These are phyloP conservation scores for Vitis labrusca DNA, from an alignment of 164 flowering plant genomes.

Conservation along the genomic window DNA sequence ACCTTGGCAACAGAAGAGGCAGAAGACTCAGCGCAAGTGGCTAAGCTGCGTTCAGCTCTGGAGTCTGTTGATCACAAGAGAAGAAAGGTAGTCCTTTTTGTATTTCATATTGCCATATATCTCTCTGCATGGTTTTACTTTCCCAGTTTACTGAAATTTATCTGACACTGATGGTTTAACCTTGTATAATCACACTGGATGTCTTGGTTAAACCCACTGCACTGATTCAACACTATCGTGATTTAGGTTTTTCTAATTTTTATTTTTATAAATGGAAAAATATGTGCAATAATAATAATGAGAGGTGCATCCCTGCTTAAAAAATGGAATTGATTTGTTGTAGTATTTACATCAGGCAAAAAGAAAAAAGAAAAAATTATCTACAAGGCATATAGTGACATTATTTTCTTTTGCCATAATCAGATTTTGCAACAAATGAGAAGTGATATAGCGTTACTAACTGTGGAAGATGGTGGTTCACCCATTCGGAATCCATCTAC, in stretches of 20 bases:
- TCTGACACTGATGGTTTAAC: no score
- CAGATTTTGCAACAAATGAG: conserved; percentile 95
- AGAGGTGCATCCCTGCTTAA: no score
- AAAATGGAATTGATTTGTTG: no score
- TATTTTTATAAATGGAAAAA: no score
- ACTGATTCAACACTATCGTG: no score
- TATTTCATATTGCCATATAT: no score
- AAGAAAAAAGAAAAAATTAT: no score
- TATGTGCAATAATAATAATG: no score
- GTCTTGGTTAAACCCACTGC: no score
- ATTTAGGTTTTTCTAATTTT: no score
- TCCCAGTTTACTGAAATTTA: neutral
- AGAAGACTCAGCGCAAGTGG: conserved; percentile 80
- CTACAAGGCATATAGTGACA: conserved; percentile 2
- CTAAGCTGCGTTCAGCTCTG: conserved; percentile 94
- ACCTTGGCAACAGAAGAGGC: conserved; percentile 93
- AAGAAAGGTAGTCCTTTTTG: conserved; percentile 63
- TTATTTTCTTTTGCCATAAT: conserved; percentile 6
- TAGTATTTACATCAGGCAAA: no score
- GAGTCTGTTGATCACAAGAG: conserved; percentile 99
- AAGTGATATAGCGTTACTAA: conserved; percentile 65
- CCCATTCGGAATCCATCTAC: conserved; percentile 85
- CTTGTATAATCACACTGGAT: no score
- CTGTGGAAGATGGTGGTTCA: conserved; percentile 69
- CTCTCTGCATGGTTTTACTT: neutral